These are phyloP conservation scores for Begonia peltatifolia DNA, from an alignment of 306 rosid genomes.

Conservation along the genomic window DNA sequence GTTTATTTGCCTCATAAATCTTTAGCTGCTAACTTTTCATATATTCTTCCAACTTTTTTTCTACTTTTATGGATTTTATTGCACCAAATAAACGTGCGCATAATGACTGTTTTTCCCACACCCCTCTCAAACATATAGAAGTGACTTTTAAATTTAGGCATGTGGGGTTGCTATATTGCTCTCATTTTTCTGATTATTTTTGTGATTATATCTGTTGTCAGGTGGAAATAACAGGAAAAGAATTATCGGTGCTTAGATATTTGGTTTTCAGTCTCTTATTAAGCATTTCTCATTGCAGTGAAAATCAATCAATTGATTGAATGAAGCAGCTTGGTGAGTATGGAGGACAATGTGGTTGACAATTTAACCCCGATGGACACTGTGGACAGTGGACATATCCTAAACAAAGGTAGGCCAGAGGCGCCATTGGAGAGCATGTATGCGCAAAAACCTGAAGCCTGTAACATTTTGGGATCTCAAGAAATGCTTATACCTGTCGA, in stretches of 20 bases:
- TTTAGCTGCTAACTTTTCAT: not conserved
- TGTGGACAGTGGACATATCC: constrained; percentile 35
- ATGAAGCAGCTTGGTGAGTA: constrained; percentile 22
- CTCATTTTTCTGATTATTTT: too few relatives aligned
- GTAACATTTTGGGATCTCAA: constrained; percentile 23
- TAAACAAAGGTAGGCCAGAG: constrained; percentile 21
- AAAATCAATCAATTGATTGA: constrained; percentile 12
- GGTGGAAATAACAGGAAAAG: not conserved
- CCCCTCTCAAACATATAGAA: too few relatives aligned
- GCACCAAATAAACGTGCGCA: too few relatives aligned
- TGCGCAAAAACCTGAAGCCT: constrained; percentile 19
- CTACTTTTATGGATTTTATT: not conserved
- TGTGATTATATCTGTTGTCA: constrained; percentile 1
- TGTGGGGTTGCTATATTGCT: too few relatives aligned
- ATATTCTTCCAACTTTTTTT: not conserved
- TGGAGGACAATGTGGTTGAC: constrained; percentile 55
- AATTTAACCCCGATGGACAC: constrained; percentile 25
- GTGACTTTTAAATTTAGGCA: too few relatives aligned
- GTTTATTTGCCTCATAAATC: too few relatives aligned
- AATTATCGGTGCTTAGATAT: not conserved
- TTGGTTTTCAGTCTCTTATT: constrained; percentile 9
- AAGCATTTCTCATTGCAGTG: constrained; percentile 13
- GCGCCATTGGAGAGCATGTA: constrained; percentile 19
- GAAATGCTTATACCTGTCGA: constrained; percentile 30
- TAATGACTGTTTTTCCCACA: too few relatives aligned